Conservation (phyloP, 768 basidiomycete genomes). For the Tricholoma hemisulphureum region DNA sequence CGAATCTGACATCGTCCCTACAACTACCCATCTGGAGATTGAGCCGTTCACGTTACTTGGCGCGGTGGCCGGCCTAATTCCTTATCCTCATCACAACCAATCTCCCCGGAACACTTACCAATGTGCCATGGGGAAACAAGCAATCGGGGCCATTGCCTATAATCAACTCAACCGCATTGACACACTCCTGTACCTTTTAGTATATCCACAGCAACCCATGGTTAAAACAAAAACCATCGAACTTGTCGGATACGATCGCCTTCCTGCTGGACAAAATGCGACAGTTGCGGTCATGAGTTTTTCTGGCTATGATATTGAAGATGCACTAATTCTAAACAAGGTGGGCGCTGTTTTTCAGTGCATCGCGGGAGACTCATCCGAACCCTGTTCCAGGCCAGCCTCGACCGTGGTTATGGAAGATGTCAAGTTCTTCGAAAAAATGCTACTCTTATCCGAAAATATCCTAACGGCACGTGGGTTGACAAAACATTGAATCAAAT, state of each 20-base stretch:
- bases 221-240: slow-evolving; percentile 99
- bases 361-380: slow-evolving; percentile 8
- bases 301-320: slow-evolving; percentile 99
- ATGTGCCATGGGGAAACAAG: slow-evolving; percentile 99
- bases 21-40: slow-evolving; percentile 95
- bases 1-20: slow-evolving; percentile 76
- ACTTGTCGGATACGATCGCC: slow-evolving; percentile 90
- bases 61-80: slow-evolving; percentile 96
- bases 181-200: slow-evolving; percentile 94
- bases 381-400: slow-evolving; percentile 61
- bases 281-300: slow-evolving; percentile 99
- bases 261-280: slow-evolving; percentile 98
- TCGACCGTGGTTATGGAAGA: slow-evolving; percentile 96
- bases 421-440: slow-evolving; percentile 98
- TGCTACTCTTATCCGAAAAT: slow-evolving; percentile 89
- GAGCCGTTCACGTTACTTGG: slow-evolving; percentile 98
- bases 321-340: slow-evolving; percentile 95
- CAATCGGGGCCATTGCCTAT: slow-evolving; percentile 97
- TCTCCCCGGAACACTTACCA: slow-evolving; percentile 99
- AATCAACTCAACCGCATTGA: slow-evolving; percentile 98
- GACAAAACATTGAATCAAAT: background rate
- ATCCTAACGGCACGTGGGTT: slow-evolving; percentile 94
- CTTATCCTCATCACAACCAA: slow-evolving; percentile 99
- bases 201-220: slow-evolving; percentile 99
- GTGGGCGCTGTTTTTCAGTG: slow-evolving; percentile 32